Percentiles rank a stretch among this genome's conserved stretches.
These are phyloP conservation scores for Umbelopsis sp. DNA, from an alignment of 192 early-diverging fungal species.

Conservation along the genomic window DNA sequence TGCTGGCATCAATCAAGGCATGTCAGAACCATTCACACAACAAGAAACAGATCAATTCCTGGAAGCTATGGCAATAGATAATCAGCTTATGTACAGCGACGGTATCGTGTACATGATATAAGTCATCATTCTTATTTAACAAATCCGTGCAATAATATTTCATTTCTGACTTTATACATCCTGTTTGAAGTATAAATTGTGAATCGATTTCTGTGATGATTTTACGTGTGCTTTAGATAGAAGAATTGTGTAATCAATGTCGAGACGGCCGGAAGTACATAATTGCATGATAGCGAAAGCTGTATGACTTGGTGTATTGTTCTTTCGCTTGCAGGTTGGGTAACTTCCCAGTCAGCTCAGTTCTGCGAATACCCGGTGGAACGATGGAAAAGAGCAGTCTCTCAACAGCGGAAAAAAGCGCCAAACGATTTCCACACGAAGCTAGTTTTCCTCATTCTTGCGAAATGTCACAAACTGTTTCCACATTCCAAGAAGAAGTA, in stretches of 20 bases:
- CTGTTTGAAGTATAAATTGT: no score
- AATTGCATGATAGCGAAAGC: no score
- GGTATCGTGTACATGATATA: slow-evolving; percentile 70
- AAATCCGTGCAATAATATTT: not conserved
- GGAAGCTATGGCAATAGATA: slow-evolving; percentile 59
- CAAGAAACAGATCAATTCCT: slow-evolving; percentile 63
- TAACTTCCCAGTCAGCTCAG: no score
- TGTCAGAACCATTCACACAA: slow-evolving; percentile 50
- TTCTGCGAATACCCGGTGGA: no score
- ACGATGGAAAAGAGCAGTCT: not conserved
- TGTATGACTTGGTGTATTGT: no score
- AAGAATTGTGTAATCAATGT: no score
- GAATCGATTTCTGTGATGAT: no score
- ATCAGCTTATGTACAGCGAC: slow-evolving; percentile 75
- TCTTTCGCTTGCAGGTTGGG: no score
- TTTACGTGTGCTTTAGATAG: no score
- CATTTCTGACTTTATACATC: not conserved
- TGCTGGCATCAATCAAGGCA: slow-evolving; percentile 53
- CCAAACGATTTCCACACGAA: not conserved
- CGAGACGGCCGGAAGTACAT: no score
- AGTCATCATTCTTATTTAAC: slow-evolving; percentile 9
- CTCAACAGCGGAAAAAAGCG: not conserved
- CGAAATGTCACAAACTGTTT: not conserved
- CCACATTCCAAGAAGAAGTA: slow-evolving; percentile 31
- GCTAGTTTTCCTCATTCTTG: not conserved